Conservation (phyloP, 257 asterid species). For the Nicotiana tomentosiformis region DNA sequence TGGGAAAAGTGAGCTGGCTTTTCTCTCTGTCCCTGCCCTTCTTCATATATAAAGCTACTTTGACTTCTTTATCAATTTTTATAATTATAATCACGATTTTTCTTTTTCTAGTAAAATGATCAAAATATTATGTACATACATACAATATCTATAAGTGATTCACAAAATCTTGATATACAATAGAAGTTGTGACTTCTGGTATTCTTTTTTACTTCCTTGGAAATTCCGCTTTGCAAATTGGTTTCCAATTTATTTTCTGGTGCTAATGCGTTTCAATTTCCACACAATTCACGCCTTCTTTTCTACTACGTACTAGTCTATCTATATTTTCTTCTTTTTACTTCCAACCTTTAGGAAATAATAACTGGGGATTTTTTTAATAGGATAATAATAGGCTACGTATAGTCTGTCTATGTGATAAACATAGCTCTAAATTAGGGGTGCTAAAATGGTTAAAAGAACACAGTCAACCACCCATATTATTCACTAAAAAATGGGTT, state of each 20-base stretch:
- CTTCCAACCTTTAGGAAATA: not conserved
- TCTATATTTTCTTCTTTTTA: too few species aligned
- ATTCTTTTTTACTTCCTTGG: not conserved
- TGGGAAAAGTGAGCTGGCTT: constrained; percentile 12
- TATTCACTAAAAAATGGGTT: too few species aligned
- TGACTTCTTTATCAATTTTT: not conserved
- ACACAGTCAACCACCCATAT: too few species aligned
- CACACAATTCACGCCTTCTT: not conserved
- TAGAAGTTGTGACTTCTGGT: not conserved
- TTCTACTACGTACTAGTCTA: not conserved
- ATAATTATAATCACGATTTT: not conserved
- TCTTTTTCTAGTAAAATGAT: not conserved
- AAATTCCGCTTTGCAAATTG: not conserved
- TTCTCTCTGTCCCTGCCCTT: not conserved
- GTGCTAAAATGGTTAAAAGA: too few species aligned
- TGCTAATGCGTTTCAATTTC: not conserved
- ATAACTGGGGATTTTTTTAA: not conserved
- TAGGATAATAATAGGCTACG: not conserved
- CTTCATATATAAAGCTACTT: not conserved
- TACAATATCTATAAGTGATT: not conserved
- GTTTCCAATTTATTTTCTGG: too few species aligned
- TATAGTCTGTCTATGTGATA: not conserved
- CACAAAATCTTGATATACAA: not conserved
- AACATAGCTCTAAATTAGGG: not conserved
- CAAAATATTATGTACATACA: not conserved